Evolutionary conservation across 495 filamentous ascomycete species (phyloP), one percentile per base, ranked within the genome.

Genomic region (Penicillium alfredii): DNA sequence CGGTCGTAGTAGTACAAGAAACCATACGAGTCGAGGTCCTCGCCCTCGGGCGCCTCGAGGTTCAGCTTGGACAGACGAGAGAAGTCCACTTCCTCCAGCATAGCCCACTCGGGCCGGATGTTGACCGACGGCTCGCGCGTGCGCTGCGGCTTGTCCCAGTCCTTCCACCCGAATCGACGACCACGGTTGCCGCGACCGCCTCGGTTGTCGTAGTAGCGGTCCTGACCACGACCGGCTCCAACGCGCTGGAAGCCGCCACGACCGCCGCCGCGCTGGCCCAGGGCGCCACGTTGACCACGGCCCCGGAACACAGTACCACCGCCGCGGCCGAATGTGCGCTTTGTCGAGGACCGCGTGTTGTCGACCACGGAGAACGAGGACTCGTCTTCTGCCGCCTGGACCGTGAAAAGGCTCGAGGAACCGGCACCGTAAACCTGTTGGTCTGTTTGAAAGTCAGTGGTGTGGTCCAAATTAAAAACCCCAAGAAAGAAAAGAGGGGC

Each of bases 81-180:
- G 69, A 94, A 98, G 58, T 98, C 92, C 59, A 98, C 95, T 72
- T 98, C 93, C 68, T 98, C 93, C 27, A 96, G 69, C 69, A 98
- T 78, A 51, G 79, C 76, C 92, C 92, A 98, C 52, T 95, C 88
- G 11, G 89, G 74, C 61, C 89, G 89, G 60, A 96, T 85, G 59
- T 85, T 87, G 57, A 98, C 83, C 19, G 86, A 94, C 6, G 90
- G 80, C 69, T 98, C 92, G 38, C 92, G 86, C 53, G 90, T 96
- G 47, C 92, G 81, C 65, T 92, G 80, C 22, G 92, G 92, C 78
- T 97, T 98, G 68, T 98, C 92, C 57, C 88, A 95, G 58, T 98
- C 92, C 63, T 90, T 95, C 89, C 92, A 97, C 55, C 92, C 93
- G 56, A 95, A 96, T 30, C 93, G 77, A 43, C 92, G 80, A 21